Evolutionary conservation across 371 early-diverging fungal genomes (phyloP).

Genomic region (Lichtheimia hyalospora): DNA sequence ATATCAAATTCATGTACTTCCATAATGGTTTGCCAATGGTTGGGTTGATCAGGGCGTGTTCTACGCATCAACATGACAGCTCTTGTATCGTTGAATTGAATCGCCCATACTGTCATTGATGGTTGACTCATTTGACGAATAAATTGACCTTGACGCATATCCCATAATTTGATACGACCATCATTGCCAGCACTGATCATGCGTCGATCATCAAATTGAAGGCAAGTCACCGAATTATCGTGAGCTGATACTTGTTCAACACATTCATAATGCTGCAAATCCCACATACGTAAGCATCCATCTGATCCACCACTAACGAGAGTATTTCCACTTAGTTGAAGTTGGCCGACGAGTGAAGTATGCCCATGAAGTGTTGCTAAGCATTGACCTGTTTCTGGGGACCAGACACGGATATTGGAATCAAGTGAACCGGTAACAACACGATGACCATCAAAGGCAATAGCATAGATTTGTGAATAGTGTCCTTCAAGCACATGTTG

Average conservation of each 20-base stretch:
- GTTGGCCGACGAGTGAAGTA: slow-evolving; percentile 83
- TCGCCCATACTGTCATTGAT: slow-evolving; percentile 63
- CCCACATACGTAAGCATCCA: slow-evolving; percentile 88
- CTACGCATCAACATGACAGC: slow-evolving; percentile 64
- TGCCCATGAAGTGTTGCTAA: slow-evolving; percentile 73
- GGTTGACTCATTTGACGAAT: slow-evolving; percentile 64
- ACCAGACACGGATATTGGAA: slow-evolving; percentile 74
- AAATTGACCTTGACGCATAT: slow-evolving; percentile 42
- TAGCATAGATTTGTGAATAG: slow-evolving; percentile 64
- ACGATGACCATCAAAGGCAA: slow-evolving; percentile 69
- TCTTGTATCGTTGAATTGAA: slow-evolving; percentile 63
- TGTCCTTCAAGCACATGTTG: slow-evolving; percentile 72
- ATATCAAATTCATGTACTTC: slow-evolving; percentile 53
- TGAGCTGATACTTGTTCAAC: slow-evolving; percentile 77
- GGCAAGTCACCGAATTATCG: slow-evolving; percentile 81
- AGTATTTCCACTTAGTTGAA: slow-evolving; percentile 73
- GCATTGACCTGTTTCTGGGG: slow-evolving; percentile 60
- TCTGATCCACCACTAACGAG: slow-evolving; percentile 89
- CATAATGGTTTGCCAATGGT: slow-evolving; percentile 46
- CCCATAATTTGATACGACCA: slow-evolving; percentile 85
- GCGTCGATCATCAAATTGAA: slow-evolving; percentile 81
- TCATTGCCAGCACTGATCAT: slow-evolving; percentile 87
- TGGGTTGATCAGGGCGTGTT: slow-evolving; percentile 25
- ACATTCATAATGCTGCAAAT: slow-evolving; percentile 67
- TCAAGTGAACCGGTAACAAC: slow-evolving; percentile 80